phyloP scores from a whole-genome alignment of 768 basidiomycete species.

The Strobilomyces confusus region DNA sequence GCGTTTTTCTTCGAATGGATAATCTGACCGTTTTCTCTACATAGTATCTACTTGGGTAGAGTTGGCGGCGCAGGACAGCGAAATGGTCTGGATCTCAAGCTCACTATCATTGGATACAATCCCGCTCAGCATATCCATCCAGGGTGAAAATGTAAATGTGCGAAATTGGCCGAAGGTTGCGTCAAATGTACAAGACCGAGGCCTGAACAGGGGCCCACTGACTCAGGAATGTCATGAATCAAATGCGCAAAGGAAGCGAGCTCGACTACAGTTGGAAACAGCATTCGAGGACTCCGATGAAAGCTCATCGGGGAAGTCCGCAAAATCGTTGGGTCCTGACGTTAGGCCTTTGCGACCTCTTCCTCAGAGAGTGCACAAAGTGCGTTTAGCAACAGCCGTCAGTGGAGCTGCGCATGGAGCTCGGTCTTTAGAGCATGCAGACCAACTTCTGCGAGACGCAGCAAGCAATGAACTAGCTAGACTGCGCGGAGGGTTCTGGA shows the following conservation, averaged over 20 bases:
- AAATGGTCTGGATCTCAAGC: too few relatives aligned
- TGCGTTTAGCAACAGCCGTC: not conserved
- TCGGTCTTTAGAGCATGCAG: constrained; percentile 12
- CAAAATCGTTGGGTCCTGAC: constrained; percentile 18
- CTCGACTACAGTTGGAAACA: constrained; percentile 17
- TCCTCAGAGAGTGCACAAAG: constrained; percentile 14
- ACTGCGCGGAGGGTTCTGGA: constrained; percentile 1
- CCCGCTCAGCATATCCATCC: too few relatives aligned
- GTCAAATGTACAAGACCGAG: too few relatives aligned
- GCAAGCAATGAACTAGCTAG: constrained; percentile 13
- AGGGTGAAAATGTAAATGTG: too few relatives aligned
- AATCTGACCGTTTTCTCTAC: too few relatives aligned
- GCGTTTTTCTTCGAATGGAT: too few relatives aligned
- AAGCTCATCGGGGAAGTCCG: not conserved
- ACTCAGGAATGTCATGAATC: not conserved
- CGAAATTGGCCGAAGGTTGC: too few relatives aligned
- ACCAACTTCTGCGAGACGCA: constrained; percentile 18
- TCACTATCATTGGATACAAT: too few relatives aligned
- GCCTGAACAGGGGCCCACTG: too few relatives aligned
- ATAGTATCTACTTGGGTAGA: too few relatives aligned
- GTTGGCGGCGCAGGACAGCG: too few relatives aligned
- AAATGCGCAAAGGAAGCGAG: constrained; percentile 15
- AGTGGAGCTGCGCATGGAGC: not conserved
- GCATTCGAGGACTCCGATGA: not conserved
- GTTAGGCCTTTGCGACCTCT: constrained; percentile 19